Percentiles rank a stretch among this genome's conserved stretches.
These are phyloP conservation scores for Lactarius indigo DNA, from an alignment of 768 basidiomycete species.

Conservation along the genomic window DNA sequence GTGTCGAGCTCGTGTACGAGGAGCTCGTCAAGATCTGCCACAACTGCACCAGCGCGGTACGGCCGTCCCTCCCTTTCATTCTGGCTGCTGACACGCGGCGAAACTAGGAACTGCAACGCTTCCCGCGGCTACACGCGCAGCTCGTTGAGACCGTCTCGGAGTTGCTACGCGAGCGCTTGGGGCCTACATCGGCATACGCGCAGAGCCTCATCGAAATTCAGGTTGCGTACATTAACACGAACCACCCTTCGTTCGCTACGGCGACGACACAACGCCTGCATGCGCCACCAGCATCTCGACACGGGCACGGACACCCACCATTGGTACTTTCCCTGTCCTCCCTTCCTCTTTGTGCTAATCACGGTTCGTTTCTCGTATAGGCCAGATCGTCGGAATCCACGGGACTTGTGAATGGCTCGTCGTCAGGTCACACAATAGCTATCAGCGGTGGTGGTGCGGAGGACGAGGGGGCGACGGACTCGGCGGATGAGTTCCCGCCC, in stretches of 20 bases:
- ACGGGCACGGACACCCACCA: conserved; percentile 43
- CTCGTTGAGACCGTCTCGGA: conserved; percentile 97
- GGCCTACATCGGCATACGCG: conserved; percentile 95
- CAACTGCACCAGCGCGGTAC: conserved; percentile 87
- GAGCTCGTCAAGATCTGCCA: conserved; percentile 99
- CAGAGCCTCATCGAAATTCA: conserved; percentile 95
- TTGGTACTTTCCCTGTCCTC: conserved; percentile 42
- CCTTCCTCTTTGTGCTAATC: background rate
- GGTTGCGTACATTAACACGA: conserved; percentile 99
- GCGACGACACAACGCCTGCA: conserved; percentile 61
- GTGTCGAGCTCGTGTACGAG: conserved; percentile 97
- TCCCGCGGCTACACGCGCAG: conserved; percentile 90
- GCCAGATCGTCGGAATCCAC: conserved; percentile 58
- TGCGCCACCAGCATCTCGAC: conserved; percentile 43
- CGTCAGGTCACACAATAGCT: conserved; percentile 5
- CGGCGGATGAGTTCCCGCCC: conserved; percentile 49
- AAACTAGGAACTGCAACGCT: conserved; percentile 85
- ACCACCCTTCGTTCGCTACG: conserved; percentile 91
- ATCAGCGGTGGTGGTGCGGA: conserved; percentile 36
- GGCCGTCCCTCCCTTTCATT: conserved; percentile 27
- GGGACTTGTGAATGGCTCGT: conserved; percentile 44
- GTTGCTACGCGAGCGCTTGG: conserved; percentile 88
- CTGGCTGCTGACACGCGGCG: background rate
- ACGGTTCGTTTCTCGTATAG: conserved; percentile 34
- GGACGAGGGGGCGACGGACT: conserved; percentile 66